These are phyloP conservation scores for Bruguiera parviflora DNA, from an alignment of 345 rosid genomes.

Conservation along the genomic window DNA sequence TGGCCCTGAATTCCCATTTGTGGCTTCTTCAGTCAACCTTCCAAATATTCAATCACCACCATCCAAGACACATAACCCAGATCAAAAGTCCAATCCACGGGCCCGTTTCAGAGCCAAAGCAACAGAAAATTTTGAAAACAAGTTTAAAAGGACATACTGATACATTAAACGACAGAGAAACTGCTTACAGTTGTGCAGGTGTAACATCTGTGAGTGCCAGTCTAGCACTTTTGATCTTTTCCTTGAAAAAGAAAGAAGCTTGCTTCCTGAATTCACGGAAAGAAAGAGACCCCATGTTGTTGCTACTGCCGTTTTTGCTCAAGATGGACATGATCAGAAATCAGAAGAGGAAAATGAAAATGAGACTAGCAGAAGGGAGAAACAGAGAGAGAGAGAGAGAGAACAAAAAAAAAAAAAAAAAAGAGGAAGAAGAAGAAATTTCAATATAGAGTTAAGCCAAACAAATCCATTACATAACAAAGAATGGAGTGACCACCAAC, in stretches of 20 bases:
- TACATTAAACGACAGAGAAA: background rate
- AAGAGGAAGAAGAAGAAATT: background rate
- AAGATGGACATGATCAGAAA: constrained; percentile 42
- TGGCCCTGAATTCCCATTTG: constrained; percentile 54
- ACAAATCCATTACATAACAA: background rate
- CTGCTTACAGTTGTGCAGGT: constrained; percentile 56
- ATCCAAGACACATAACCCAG: constrained; percentile 20
- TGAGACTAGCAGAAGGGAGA: background rate
- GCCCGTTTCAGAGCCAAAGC: background rate
- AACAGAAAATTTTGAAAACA: background rate
- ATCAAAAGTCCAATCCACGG: constrained; percentile 15
- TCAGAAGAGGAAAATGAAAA: no score
- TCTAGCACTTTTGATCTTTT: constrained; percentile 85
- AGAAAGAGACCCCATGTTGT: constrained; percentile 47
- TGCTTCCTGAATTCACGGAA: constrained; percentile 81
- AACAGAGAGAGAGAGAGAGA: background rate
- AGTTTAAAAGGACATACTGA: background rate
- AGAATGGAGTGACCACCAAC: background rate
- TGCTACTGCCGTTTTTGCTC: constrained; percentile 43
- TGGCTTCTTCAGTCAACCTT: constrained; percentile 88
- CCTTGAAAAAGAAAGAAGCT: constrained; percentile 89
- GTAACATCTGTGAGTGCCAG: constrained; percentile 89
- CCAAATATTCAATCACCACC: background rate
- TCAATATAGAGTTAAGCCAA: no score
- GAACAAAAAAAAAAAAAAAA: background rate